Percentiles rank a stretch among this genome's conserved stretches.
These are phyloP conservation scores for Talaromyces rugulosus DNA, from an alignment of 2,329 filamentous ascomycete genomes.

Conservation along the genomic window DNA sequence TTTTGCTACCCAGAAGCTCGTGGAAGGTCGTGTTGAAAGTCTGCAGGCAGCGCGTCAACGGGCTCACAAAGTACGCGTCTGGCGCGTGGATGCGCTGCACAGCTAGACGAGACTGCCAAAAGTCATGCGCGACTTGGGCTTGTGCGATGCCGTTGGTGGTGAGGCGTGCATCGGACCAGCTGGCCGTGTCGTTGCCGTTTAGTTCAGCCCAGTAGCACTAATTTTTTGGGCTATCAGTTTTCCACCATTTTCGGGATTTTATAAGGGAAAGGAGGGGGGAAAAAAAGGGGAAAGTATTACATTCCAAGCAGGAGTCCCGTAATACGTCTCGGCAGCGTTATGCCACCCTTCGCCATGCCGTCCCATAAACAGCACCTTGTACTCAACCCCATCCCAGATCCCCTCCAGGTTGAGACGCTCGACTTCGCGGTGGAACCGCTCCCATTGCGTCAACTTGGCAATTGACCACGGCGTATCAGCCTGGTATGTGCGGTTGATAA, in stretches of 20 bases:
- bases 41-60: constrained; percentile 52
- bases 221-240: not conserved
- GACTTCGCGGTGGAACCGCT: constrained; percentile 50
- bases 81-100: constrained; percentile 49
- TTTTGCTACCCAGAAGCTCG: constrained; percentile 26
- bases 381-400: constrained; percentile 38
- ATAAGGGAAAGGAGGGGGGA: too few species aligned
- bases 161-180: constrained; percentile 56
- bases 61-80: constrained; percentile 52
- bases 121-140: constrained; percentile 39
- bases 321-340: constrained; percentile 56
- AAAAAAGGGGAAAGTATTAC: constrained; percentile 32
- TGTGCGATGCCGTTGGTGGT: constrained; percentile 49
- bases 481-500: constrained; percentile 45
- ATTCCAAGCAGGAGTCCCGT: constrained; percentile 59
- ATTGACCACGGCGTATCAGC: constrained; percentile 28
- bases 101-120: constrained; percentile 48
- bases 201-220: constrained; percentile 56
- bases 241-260: too few species aligned
- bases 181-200: constrained; percentile 51
- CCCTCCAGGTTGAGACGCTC: constrained; percentile 41
- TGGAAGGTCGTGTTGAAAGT: constrained; percentile 54
- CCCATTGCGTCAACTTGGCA: constrained; percentile 49
- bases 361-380: constrained; percentile 55
- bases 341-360: constrained; percentile 59